Evolutionary conservation across 805 yeast genomes (phyloP).

Genomic region (Jamesozyma piceae): DNA sequence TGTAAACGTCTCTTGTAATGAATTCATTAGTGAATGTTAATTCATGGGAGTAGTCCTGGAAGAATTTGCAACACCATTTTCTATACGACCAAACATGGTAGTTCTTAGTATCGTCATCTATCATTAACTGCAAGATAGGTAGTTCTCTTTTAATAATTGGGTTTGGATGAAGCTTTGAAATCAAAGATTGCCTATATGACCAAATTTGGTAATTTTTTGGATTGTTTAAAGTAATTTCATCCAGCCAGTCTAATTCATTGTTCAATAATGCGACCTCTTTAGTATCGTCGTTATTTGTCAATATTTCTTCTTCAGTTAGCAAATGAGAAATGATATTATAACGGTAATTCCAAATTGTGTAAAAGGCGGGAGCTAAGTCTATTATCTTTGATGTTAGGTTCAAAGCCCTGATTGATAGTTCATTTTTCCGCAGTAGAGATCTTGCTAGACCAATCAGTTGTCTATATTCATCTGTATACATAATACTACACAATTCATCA

Average conservation of each 20-base stretch:
- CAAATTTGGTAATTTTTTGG: conserved; percentile 96
- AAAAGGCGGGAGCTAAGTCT: conserved; percentile 73
- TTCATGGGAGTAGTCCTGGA: conserved; percentile 44
- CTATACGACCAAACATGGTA: conserved; percentile 95
- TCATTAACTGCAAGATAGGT: conserved; percentile 56
- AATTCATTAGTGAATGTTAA: conserved; percentile 39
- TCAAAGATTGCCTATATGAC: conserved; percentile 74
- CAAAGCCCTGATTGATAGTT: conserved; percentile 62
- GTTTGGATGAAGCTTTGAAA: conserved; percentile 30
- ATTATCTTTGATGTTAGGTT: conserved; percentile 57
- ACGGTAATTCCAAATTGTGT: conserved; percentile 78
- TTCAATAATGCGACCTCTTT: conserved; percentile 12
- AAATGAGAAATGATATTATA: conserved; percentile 41
- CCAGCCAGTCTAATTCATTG: conserved; percentile 72
- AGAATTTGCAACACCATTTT: conserved; percentile 66
- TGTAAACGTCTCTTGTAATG: conserved; percentile 58
- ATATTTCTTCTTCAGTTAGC: conserved; percentile 18
- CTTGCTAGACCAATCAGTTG: conserved; percentile 51
- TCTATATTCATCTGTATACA: conserved; percentile 66
- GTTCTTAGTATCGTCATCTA: conserved; percentile 75
- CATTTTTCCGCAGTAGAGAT: conserved; percentile 49
- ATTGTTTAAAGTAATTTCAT: conserved; percentile 58
- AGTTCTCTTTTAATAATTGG: conserved; percentile 43
- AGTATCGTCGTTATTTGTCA: not conserved
- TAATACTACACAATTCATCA: conserved; percentile 49